Percentiles rank a stretch among this genome's conserved stretches.
Conservation (phyloP, 257 asterid genomes). For the Pogostemon cablin region DNA sequence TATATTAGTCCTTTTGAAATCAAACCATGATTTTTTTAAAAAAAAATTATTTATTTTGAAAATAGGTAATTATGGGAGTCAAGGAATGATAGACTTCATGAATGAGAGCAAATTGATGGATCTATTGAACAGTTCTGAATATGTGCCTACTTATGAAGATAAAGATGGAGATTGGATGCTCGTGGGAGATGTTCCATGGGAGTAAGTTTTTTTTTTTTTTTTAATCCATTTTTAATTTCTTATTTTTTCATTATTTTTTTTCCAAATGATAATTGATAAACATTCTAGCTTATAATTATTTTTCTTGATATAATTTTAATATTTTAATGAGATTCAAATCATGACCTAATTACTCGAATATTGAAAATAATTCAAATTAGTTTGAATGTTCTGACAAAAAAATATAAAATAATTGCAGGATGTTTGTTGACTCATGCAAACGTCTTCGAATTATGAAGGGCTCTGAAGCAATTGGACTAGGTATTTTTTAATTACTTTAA, state of each 20-base stretch:
- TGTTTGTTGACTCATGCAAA: conserved; percentile 63
- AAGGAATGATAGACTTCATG: conserved; percentile 51
- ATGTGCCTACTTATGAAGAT: conserved; percentile 49
- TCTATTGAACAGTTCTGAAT: conserved; percentile 43
- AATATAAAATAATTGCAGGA: conserved; percentile 36
- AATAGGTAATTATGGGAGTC: conserved; percentile 42
- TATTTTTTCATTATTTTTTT: not conserved
- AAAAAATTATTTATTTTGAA: not conserved
- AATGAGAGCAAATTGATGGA: conserved; percentile 46
- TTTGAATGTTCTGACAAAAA: not conserved
- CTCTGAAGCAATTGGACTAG: conserved; percentile 62
- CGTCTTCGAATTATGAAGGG: conserved; percentile 63
- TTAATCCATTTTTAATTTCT: not conserved
- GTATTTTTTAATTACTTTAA: conserved; percentile 20
- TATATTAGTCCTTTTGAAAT: not conserved
- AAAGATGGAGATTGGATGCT: conserved; percentile 59
- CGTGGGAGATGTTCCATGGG: conserved; percentile 55
- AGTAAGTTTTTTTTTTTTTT: conserved; percentile 30
- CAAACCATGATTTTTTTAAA: not conserved
- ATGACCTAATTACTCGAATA: not conserved
- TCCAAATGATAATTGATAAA: not conserved
- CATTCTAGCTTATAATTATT: too few relatives aligned
- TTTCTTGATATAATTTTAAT: not conserved
- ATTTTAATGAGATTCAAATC: not conserved
- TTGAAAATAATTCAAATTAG: not conserved